Conservation (phyloP, 345 rosid species). For the Gossypium mustelinum region DNA sequence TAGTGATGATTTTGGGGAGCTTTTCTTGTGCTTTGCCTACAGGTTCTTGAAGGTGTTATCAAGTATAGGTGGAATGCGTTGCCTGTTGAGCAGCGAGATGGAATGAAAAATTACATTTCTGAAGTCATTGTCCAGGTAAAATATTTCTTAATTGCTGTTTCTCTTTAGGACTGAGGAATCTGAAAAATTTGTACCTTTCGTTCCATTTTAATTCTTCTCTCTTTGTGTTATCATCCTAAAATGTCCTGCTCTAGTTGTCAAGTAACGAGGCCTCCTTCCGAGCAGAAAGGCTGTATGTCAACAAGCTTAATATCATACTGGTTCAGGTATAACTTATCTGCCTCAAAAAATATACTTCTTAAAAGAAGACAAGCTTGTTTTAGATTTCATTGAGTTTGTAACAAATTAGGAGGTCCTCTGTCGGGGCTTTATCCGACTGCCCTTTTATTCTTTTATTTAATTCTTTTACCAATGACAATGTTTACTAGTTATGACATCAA, state of each 20-base stretch:
- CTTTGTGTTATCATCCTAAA: background rate
- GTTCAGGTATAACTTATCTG: constrained; percentile 69
- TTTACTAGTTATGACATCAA: background rate
- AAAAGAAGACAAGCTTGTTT: background rate
- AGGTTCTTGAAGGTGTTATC: constrained; percentile 97
- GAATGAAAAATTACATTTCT: constrained; percentile 97
- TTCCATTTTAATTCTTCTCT: background rate
- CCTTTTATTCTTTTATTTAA: background rate
- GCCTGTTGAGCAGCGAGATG: constrained; percentile 95
- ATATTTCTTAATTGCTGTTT: background rate
- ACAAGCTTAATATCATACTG: constrained; percentile 87
- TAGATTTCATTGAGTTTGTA: background rate
- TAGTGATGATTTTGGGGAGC: background rate
- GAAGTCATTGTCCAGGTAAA: constrained; percentile 96
- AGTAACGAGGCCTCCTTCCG: constrained; percentile 83
- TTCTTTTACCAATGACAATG: background rate
- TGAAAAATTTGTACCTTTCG: background rate
- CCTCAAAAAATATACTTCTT: background rate
- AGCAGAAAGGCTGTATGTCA: constrained; percentile 81
- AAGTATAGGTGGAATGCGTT: constrained; percentile 98
- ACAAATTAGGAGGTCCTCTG: background rate
- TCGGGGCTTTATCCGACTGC: background rate
- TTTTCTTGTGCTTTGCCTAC: constrained; percentile 17
- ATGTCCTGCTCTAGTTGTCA: constrained; percentile 52
- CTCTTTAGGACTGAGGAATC: background rate